Base-by-base conservation (phyloP, 1,284 basidiomycete genomes). In the Bjerkandera adusta region DNA sequence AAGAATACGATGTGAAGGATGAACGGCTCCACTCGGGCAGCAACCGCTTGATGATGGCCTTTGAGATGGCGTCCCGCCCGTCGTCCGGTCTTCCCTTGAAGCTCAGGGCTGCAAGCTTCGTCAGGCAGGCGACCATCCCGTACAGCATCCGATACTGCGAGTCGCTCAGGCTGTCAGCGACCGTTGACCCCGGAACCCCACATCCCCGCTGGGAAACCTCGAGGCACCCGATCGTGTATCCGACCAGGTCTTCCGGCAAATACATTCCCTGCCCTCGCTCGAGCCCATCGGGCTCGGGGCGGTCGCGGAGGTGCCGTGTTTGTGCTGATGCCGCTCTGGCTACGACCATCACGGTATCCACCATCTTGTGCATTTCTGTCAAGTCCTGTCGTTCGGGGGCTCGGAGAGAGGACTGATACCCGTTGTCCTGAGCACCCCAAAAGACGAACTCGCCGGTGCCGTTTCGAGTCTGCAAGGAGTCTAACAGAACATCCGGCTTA, bases 11-110 rank as follows among this genome's bases (percentile, higher is more conserved):
- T 52, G 83, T 78, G 62, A 90, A 62, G 12, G 85, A 78, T 5
- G 85, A 85, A 33, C 90, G 80, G 58, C 89, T 92, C 89, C 91
- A 94, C 63, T 94, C 92, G 1, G 92, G 92, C 24, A 95, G 62
- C 26, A 95, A 70, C 7, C 92, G 79, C 56, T 93, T 92, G 68
- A 94, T 84, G 54, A 96, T 85, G 0, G 89, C 89, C 48, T 93
- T 90, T 29, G 86, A 78, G 48, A 85, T 76, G 3, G 83, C 79
- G 55, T 89, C 81, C 37, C 77, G 71, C 12, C 86, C 83, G 60
- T 88, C 82, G 62, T 89, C 82, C 3, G 79, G 69, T 51, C 84
- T 67, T 43, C 70, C 72, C 60, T 79, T 81, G 65, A 89, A 83
- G 48, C 85, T 78, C 36, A 89, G 65, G 7, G 76, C 76, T 0